Evolutionary conservation across 179 eudicot species (phyloP).

Genomic region (Corrigiola litoralis): DNA sequence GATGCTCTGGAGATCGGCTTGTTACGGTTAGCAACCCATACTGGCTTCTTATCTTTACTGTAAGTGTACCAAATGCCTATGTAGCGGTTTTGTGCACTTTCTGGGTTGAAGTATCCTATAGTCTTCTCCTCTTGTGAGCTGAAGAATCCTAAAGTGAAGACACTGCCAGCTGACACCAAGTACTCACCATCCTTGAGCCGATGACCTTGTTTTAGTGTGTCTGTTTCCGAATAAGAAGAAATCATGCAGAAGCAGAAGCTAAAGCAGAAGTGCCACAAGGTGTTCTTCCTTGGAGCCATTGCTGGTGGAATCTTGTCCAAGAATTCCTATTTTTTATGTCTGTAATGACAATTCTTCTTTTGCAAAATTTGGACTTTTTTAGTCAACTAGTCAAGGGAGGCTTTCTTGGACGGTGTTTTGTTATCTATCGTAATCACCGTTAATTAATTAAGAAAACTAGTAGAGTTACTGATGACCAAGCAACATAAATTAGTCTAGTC

Average conservation of each 20-base stretch:
- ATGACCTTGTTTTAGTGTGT: constrained; percentile 17
- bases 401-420: too few relatives aligned
- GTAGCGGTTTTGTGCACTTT: constrained; percentile 4
- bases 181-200: constrained; percentile 14
- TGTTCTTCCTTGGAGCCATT: constrained; percentile 7
- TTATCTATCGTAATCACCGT: too few relatives aligned
- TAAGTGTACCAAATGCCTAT: constrained; percentile 25
- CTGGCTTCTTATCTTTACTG: neutral
- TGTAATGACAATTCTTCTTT: neutral
- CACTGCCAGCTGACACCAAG: constrained; percentile 19
- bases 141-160: constrained; percentile 26
- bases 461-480: too few relatives aligned
- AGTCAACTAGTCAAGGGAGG: too few relatives aligned
- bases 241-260: constrained; percentile 7
- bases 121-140: neutral
- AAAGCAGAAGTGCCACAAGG: constrained; percentile 4
- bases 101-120: constrained; percentile 13
- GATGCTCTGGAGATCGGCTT: constrained; percentile 14
- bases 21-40: constrained; percentile 23
- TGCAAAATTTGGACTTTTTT: too few relatives aligned
- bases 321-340: neutral
- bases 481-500: too few relatives aligned
- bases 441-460: too few relatives aligned
- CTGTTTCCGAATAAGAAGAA: constrained; percentile 5
- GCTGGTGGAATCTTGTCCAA: neutral